A percentile compares a stretch with the other conserved stretches of the same genome.
Conservation (phyloP, 2,329 filamentous ascomycete genomes). For the Cordyceps militaris region DNA sequence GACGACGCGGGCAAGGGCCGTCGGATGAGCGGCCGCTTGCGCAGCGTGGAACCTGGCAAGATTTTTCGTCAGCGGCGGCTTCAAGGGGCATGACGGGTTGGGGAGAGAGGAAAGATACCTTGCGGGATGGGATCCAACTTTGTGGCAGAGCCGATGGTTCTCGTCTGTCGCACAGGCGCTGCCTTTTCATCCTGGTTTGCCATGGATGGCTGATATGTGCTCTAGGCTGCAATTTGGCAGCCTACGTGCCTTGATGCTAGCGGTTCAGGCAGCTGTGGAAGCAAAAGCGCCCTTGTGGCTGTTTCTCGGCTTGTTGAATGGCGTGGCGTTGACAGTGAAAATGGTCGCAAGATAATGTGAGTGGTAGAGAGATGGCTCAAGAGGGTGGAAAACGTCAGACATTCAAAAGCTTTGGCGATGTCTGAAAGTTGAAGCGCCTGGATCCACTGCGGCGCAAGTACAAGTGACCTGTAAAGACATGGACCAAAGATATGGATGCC, state of each 20-base stretch:
- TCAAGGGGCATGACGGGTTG: background rate
- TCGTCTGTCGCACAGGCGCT: background rate
- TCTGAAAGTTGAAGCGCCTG: background rate
- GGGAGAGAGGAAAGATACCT: constrained; percentile 18
- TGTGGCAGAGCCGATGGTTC: constrained; percentile 1
- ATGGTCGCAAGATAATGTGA: background rate
- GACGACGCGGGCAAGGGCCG: constrained; percentile 36
- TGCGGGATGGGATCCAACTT: constrained; percentile 32
- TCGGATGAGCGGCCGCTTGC: constrained; percentile 40
- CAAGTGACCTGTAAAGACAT: background rate
- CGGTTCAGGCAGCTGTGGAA: background rate
- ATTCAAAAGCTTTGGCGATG: background rate
- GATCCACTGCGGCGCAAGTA: background rate
- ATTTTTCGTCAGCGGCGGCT: constrained; percentile 3
- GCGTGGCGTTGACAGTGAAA: background rate
- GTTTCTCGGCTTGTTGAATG: too few relatives aligned
- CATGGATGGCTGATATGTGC: background rate
- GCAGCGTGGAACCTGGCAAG: constrained; percentile 38
- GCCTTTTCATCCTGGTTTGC: background rate
- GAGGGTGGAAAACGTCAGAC: background rate
- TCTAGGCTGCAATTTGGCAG: background rate
- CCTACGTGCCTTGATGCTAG: background rate
- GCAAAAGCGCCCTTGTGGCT: too few relatives aligned
- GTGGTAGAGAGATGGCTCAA: too few relatives aligned
- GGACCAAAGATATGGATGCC: background rate